Evolutionary conservation across 2,329 filamentous ascomycete species (phyloP).

Genomic region (Byssochlamys sp.): DNA sequence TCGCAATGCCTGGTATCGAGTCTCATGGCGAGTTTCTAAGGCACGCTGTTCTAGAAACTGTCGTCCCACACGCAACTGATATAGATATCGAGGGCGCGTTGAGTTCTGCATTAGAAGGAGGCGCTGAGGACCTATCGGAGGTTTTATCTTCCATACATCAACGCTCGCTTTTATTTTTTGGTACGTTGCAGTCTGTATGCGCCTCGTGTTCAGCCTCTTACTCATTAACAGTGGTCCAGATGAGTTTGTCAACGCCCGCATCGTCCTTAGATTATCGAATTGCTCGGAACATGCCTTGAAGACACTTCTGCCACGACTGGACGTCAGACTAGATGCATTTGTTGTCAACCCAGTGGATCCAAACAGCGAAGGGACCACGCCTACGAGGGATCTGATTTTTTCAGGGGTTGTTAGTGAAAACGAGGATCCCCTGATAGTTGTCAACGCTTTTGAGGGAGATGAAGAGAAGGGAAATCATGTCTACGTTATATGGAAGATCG

Average conservation of each 20-base stretch:
- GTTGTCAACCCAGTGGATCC: conserved; percentile 32
- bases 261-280: conserved; percentile 43
- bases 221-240: conserved; percentile 43
- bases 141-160: conserved; percentile 42
- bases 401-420: conserved; percentile 28
- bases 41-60: conserved; percentile 34
- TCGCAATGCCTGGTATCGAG: conserved; percentile 26
- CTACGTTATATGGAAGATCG: conserved; percentile 37
- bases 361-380: conserved; percentile 30
- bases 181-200: conserved; percentile 19
- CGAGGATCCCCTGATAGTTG: conserved; percentile 37
- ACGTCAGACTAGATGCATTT: conserved; percentile 43
- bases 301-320: conserved; percentile 39
- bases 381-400: conserved; percentile 35
- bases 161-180: conserved; percentile 45
- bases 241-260: conserved; percentile 44
- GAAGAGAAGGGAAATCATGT: conserved; percentile 30
- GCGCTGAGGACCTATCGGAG: conserved; percentile 34
- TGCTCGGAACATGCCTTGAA: conserved; percentile 41
- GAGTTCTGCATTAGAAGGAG: conserved; percentile 35
- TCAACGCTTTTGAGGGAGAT: conserved; percentile 34
- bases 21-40: conserved; percentile 32
- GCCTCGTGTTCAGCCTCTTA: conserved; percentile 30
- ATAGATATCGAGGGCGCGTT: conserved; percentile 33
- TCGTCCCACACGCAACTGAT: conserved; percentile 34